Evolutionary conservation across 1,139 yeast genomes (phyloP), one percentile per base, ranked within the genome.

Genomic region (Magnusiomyces suaveolens): DNA sequence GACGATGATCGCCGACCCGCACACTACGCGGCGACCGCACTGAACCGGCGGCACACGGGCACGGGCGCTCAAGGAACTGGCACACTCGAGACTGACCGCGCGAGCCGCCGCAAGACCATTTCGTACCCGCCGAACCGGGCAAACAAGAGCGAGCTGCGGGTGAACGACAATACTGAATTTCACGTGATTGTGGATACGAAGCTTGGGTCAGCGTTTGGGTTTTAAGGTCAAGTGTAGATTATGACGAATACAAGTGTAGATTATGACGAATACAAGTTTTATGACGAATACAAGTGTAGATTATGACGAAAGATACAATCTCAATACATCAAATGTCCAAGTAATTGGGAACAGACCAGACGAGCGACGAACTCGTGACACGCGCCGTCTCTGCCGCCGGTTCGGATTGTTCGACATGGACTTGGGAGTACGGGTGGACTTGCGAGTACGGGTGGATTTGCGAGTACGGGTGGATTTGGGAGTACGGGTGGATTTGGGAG

Each of bases 101-200:
- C n/a, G n/a, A n/a, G n/a, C n/a, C n/a, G n/a, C n/a, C n/a, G n/a
- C n/a, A n/a, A n/a, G n/a, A n/a, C n/a, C n/a, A n/a, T n/a, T n/a
- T n/a, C n/a, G n/a, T n/a, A n/a, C n/a, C n/a, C n/a, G n/a, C n/a
- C n/a, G n/a, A n/a, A n/a, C n/a, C n/a, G n/a, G n/a, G n/a, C n/a
- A n/a, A n/a, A n/a, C n/a, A n/a, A n/a, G n/a, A n/a, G n/a, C n/a
- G n/a, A n/a, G n/a, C n/a, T n/a, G n/a, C n/a, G n/a, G n/a, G 0
- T 77, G 84, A 1, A 85, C 76, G 3, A 88, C 63, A 1, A 90
- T 73, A 64, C 90, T 90, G 49, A 94, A 77, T 0, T 29, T 12
- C 6, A 20, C 4, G 47, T 44, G 23, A 24, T 24, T 44, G 29
- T 44, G 6, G 47, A 44, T 25, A 23, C 29, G n/a, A 23, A 8